phyloP scores from a whole-genome alignment of 257 asterid species.

The Primulina huaijiensis region DNA sequence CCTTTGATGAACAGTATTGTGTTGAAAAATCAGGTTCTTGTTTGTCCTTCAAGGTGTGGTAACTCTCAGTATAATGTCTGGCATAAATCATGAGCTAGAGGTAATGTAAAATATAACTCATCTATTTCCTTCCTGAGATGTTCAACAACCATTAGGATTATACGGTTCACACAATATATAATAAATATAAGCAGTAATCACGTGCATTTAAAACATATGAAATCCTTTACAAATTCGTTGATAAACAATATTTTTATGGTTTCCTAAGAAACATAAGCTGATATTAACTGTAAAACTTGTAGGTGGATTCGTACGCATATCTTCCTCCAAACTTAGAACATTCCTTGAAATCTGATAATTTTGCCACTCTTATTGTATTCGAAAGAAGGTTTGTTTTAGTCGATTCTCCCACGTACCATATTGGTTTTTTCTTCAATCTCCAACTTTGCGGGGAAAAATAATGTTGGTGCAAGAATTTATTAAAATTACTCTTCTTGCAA shows the following conservation, averaged over 20 bases:
- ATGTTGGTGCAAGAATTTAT: background rate
- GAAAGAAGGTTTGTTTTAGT: conserved; percentile 74
- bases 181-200: background rate
- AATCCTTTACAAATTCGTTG: no score
- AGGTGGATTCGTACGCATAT: conserved; percentile 95
- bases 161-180: background rate
- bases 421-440: conserved; percentile 3
- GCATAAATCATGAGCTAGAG: conserved; percentile 46
- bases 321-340: conserved; percentile 77
- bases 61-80: conserved; percentile 46
- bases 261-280: background rate
- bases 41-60: conserved; percentile 75
- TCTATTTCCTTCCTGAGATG: background rate
- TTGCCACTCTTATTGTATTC: conserved; percentile 64
- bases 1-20: background rate
- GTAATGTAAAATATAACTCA: conserved; percentile 28
- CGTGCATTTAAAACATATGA: background rate
- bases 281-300: conserved; percentile 25
- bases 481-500: background rate
- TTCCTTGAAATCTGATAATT: conserved; percentile 49
- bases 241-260: no score
- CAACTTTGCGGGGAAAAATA: background rate
- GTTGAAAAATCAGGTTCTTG: conserved; percentile 50
- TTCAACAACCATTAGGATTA: background rate
- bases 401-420: conserved; percentile 4